Evolutionary conservation across 106 monocot species (phyloP), one percentile per base, ranked within the genome.

Genomic region (Vanilla planifolia): DNA sequence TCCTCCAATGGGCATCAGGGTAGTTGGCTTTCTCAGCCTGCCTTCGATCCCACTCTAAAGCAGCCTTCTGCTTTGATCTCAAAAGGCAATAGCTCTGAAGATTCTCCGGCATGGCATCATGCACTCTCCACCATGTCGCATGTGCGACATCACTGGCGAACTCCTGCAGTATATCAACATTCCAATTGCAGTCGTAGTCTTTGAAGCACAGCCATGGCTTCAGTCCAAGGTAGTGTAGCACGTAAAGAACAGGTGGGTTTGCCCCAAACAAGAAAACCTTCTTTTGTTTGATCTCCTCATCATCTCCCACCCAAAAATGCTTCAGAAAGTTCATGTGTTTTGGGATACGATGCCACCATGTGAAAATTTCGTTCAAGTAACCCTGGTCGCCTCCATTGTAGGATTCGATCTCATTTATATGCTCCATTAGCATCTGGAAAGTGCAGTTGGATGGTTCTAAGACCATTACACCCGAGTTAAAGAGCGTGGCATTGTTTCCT

Each of bases 101-200:
- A 4, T 71, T 59, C 34, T 62, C 65, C 1, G 79, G 60, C 85
- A 85, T 84, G 4, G 71, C 64, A 34, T 84, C 84, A 20, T 84
- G 84, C 48, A 84, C 79, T 21, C 61, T 48, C 84, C 84, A 84
- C 84, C 84, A 84, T 27, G 60, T 68, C 2, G 26, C 65, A 26
- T 84, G 84, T 8, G 84, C 84, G 4, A 65, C 79, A 25, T 84
- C 79, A 29, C 84, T 79, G 6, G 84, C 84, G 52, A 84, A 84
- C 45, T 84, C 84, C 67, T 61, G 71, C 55, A 75, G 37, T 21
- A 71, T 65, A 6, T 79, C 79, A 0, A 69, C 65, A 56, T 70
- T 70, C 70, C 70, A 70, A 19, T 70, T 70, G 42, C 70, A 70
- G 52, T 70, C 70, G 7, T 70, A 70, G 51, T 70, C 70, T 28